Conservation (phyloP, 2,329 filamentous ascomycete genomes). For the Aspergillus niger region DNA sequence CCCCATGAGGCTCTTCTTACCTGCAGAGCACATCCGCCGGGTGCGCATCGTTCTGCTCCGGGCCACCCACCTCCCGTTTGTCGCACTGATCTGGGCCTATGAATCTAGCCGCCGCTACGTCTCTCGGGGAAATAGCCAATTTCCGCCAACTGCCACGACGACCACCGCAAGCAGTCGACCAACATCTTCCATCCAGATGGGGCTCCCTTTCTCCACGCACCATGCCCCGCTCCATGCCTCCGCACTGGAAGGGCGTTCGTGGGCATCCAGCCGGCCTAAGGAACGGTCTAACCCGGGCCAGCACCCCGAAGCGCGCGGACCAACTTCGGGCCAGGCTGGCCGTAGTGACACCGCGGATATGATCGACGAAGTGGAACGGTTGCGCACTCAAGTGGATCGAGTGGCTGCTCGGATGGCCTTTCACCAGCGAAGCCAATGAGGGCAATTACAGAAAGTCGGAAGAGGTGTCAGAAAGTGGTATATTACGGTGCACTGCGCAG, state of each 20-base stretch:
- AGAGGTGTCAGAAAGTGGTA: slow-evolving; percentile 3
- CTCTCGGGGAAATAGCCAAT: slow-evolving; percentile 26
- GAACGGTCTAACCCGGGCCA: slow-evolving; percentile 26
- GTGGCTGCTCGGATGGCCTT: slow-evolving; percentile 31
- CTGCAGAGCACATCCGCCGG: slow-evolving; percentile 56
- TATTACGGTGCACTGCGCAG: not conserved
- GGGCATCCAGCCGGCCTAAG: slow-evolving; percentile 21
- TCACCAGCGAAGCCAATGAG: slow-evolving; percentile 23
- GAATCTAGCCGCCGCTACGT: slow-evolving; percentile 42
- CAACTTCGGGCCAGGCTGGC: slow-evolving; percentile 22
- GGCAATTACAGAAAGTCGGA: not conserved
- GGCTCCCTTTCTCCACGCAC: slow-evolving; percentile 24
- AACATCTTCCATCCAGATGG: slow-evolving; percentile 24
- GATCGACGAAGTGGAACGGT: slow-evolving; percentile 39
- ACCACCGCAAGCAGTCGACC: slow-evolving; percentile 20
- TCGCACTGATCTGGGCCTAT: slow-evolving; percentile 60
- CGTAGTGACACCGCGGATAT: slow-evolving; percentile 33
- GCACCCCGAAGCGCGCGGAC: slow-evolving; percentile 28
- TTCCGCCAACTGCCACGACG: slow-evolving; percentile 25
- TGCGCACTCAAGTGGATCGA: slow-evolving; percentile 40
- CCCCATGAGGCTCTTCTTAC: slow-evolving; percentile 58
- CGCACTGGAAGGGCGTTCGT: slow-evolving; percentile 25
- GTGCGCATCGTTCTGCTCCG: slow-evolving; percentile 62
- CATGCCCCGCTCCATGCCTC: slow-evolving; percentile 28
- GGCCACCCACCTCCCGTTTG: slow-evolving; percentile 60